A percentile compares a stretch with the other conserved stretches of the same genome.
These are phyloP conservation scores for Raddia guianensis DNA, from an alignment of 176 grass and related monocot genomes.

Conservation along the genomic window DNA sequence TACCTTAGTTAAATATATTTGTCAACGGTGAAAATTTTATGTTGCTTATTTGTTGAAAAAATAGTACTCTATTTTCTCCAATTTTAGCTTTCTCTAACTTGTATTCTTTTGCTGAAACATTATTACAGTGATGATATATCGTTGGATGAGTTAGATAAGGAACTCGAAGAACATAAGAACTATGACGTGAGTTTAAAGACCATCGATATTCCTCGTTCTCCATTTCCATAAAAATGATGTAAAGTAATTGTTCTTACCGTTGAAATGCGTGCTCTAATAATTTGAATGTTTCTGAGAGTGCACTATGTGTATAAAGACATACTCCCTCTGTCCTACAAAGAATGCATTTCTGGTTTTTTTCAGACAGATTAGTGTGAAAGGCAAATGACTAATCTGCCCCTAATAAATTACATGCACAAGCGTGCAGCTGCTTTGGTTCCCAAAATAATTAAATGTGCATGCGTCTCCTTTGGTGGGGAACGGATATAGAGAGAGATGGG, in stretches of 20 bases:
- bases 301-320: not conserved
- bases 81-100: constrained; percentile 8
- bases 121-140: constrained; percentile 65
- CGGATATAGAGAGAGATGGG: too few relatives aligned
- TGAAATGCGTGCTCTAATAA: constrained; percentile 3
- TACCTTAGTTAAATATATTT: constrained; percentile 14
- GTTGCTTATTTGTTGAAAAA: not conserved
- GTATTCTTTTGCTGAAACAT: constrained; percentile 24
- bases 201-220: not conserved
- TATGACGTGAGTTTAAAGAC: constrained; percentile 60
- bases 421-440: too few relatives aligned
- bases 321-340: too few relatives aligned
- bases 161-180: constrained; percentile 67
- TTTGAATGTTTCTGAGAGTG: not conserved
- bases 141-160: constrained; percentile 62
- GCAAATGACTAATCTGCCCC: too few relatives aligned
- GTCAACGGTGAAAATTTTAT: not conserved
- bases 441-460: too few relatives aligned
- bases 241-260: constrained; percentile 3
- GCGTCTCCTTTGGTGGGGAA: too few relatives aligned
- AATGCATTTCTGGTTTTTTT: too few relatives aligned
- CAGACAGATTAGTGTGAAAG: too few relatives aligned
- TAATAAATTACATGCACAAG: too few relatives aligned
- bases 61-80: constrained; percentile 3
- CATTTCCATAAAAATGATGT: constrained; percentile 14